Percentiles rank a stretch among this genome's conserved stretches.
Conservation (phyloP, 1,284 basidiomycete genomes). For the Boletus smithii region DNA sequence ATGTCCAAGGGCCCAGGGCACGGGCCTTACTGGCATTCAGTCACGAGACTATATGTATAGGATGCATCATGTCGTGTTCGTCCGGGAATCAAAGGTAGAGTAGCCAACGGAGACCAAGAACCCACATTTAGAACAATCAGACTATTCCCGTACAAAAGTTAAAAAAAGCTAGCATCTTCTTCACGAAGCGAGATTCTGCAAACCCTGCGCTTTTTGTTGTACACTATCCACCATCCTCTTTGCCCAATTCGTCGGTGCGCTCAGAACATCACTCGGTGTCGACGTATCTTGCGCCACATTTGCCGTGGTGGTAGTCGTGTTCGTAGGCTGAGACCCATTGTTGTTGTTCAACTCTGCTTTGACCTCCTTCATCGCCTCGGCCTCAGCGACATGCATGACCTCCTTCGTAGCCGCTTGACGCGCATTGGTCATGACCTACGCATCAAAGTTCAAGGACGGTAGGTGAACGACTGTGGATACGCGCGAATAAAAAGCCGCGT, state of each 20-base stretch:
- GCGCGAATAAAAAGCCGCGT: not conserved
- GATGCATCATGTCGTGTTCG: too few species aligned
- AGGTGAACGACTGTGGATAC: not conserved
- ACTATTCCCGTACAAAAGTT: too few species aligned
- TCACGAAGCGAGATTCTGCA: conserved; percentile 1
- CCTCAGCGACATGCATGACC: conserved; percentile 11
- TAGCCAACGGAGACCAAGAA: too few species aligned
- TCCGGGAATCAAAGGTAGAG: too few species aligned
- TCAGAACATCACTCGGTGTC: conserved; percentile 1
- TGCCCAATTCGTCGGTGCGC: conserved; percentile 17
- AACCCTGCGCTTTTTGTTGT: conserved; percentile 18
- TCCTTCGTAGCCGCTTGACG: conserved; percentile 10
- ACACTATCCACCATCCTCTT: conserved; percentile 11
- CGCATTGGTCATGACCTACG: conserved; percentile 7
- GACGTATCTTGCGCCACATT: not conserved
- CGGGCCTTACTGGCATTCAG: too few species aligned
- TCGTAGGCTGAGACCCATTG: conserved; percentile 6
- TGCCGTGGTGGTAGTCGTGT: not conserved
- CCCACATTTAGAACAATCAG: too few species aligned
- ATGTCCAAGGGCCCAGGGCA: too few species aligned
- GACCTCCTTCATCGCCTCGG: conserved; percentile 14
- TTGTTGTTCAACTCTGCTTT: not conserved
- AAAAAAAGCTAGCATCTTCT: too few species aligned
- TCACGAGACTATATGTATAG: too few species aligned
- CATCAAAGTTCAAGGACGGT: not conserved